phyloP scores from a whole-genome alignment of 2,329 filamentous ascomycete genomes.

The Diaporthe sp. region DNA sequence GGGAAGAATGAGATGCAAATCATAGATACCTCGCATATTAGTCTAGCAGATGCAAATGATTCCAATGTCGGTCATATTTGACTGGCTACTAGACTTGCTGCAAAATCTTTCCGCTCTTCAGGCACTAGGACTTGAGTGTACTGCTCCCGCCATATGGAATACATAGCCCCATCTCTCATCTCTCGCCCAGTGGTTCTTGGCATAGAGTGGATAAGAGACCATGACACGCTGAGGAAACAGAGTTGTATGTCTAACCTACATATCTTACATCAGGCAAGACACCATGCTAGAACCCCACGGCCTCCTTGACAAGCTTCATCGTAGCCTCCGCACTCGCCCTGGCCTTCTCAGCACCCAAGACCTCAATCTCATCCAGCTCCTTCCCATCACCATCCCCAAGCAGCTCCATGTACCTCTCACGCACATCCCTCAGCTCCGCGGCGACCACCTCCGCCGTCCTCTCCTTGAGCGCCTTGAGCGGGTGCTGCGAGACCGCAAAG shows the following conservation, averaged over 20 bases:
- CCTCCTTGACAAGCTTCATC: slow-evolving; percentile 65
- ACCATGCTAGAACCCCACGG: slow-evolving; percentile 60
- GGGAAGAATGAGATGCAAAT: slow-evolving; percentile 22
- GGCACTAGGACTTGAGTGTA: too few relatives aligned
- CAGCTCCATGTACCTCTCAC: slow-evolving; percentile 60
- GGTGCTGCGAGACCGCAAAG: slow-evolving; percentile 50
- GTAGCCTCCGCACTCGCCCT: slow-evolving; percentile 69
- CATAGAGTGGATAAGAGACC: neutral
- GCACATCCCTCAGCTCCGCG: slow-evolving; percentile 60
- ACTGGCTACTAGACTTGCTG: neutral
- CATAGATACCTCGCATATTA: slow-evolving; percentile 26
- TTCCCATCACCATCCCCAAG: slow-evolving; percentile 54
- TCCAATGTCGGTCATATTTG: neutral
- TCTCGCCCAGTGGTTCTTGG: neutral
- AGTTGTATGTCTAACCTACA: neutral
- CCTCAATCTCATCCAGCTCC: slow-evolving; percentile 69
- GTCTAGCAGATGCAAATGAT: neutral
- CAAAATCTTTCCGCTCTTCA: too few relatives aligned
- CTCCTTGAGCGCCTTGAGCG: slow-evolving; percentile 58
- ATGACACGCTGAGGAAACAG: too few relatives aligned
- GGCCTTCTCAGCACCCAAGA: slow-evolving; percentile 72
- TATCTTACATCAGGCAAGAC: neutral
- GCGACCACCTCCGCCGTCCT: slow-evolving; percentile 70
- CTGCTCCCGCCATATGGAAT: neutral
- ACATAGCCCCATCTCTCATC: too few relatives aligned